Conservation (phyloP, 2,329 filamentous ascomycete genomes). For the Thielaviopsis ethacetica region DNA sequence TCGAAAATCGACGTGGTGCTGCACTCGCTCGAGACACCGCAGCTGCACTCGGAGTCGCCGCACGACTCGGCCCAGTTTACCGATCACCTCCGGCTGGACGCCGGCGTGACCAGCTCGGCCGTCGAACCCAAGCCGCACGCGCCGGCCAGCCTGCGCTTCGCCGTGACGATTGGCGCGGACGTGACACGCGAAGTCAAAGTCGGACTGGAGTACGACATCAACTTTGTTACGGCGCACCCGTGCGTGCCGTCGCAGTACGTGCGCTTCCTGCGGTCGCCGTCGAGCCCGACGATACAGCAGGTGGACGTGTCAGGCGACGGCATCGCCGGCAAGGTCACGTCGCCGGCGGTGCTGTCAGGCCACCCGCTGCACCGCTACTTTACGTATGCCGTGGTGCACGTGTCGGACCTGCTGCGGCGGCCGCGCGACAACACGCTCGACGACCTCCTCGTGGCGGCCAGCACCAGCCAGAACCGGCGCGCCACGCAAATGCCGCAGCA, state of each 20-base stretch:
- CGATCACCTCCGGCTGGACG: constrained; percentile 4
- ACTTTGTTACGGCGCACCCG: constrained; percentile 50
- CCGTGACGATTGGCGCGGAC: constrained; percentile 19
- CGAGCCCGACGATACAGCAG: constrained; percentile 42
- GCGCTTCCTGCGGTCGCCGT: constrained; percentile 40
- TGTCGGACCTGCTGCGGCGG: constrained; percentile 37
- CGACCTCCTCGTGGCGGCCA: constrained; percentile 25
- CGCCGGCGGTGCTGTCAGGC: constrained; percentile 34
- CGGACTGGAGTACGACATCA: constrained; percentile 38
- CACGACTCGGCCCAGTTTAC: background rate
- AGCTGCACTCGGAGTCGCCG: constrained; percentile 9
- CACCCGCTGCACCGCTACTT: constrained; percentile 49
- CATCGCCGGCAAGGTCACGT: constrained; percentile 24
- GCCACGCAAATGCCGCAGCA: constrained; percentile 17
- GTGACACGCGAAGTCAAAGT: constrained; percentile 19
- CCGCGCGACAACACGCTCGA: constrained; percentile 27
- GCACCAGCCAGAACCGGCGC: constrained; percentile 17
- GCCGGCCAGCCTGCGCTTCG: constrained; percentile 22
- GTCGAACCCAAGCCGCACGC: background rate
- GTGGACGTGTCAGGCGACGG: constrained; percentile 34
- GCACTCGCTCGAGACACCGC: constrained; percentile 31
- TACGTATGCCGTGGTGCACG: constrained; percentile 41
- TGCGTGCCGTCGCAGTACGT: constrained; percentile 42
- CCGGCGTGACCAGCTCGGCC: constrained; percentile 12
- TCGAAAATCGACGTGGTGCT: constrained; percentile 33